These are phyloP conservation scores for Mikania micrantha DNA, from an alignment of 129 eudicot species.

Conservation along the genomic window DNA sequence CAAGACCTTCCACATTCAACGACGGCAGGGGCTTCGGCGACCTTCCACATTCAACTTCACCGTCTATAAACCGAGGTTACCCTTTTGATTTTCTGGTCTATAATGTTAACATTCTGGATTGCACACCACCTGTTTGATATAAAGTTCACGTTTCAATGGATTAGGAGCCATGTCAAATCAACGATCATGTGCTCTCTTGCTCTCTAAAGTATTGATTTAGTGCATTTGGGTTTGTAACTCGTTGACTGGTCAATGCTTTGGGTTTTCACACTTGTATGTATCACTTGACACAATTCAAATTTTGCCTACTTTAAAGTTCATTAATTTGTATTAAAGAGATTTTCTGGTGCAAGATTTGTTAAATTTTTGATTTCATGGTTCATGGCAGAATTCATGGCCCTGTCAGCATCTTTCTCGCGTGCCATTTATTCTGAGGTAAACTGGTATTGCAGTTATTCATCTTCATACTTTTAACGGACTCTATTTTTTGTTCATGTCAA, in stretches of 20 bases:
- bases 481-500: neutral
- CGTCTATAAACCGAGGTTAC: neutral
- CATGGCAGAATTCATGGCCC: conserved; percentile 27
- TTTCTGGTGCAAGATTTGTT: conserved; percentile 22
- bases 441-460: conserved; percentile 3
- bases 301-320: neutral
- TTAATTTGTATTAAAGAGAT: neutral
- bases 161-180: neutral
- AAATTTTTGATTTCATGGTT: conserved; percentile 3
- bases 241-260: neutral
- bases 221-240: neutral
- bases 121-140: conserved; percentile 31
- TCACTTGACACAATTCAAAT: neutral
- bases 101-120: conserved; percentile 1
- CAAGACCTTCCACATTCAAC: no score
- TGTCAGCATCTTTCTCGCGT: conserved; percentile 44
- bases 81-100: neutral
- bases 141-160: neutral
- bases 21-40: neutral
- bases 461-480: neutral
- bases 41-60: conserved; percentile 5
- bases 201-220: neutral
- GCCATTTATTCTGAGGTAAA: conserved; percentile 58
- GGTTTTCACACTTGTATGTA: neutral
- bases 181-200: neutral